Base-by-base conservation (phyloP, 2,329 filamentous ascomycete species). In the Apiospora koreana region DNA sequence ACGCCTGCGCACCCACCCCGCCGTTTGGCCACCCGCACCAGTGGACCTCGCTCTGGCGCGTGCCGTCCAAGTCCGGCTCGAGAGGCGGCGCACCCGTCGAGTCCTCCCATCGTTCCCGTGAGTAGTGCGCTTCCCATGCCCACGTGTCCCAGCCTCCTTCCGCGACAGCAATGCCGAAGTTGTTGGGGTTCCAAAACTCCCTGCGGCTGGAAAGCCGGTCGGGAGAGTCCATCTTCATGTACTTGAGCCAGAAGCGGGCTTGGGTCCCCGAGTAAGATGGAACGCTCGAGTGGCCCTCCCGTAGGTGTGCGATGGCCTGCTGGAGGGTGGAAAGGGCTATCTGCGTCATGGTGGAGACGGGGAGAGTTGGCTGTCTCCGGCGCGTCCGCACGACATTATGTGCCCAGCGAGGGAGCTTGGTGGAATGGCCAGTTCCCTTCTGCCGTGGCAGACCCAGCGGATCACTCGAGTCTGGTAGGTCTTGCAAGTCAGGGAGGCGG, bases 1-100 rank as follows among this genome's bases (percentile, higher is more conserved):
- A 23, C n/a, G 62, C 38, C 62, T 42, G 38, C 62, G 25, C n/a
- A 7, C 12, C 62, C 28, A 43, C 62, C 62, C 62, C 62, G 62
- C 62, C 62, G 62, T 65, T 38, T 3, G 62, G 62, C 62, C 62
- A 65, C 21, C 62, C 62, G 62, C 62, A 65, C 62, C 62, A 65
- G 18, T 25, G 5, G 12, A 65, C 25, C 38, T 65, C 62, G 62
- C 62, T 42, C 10, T 21, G 35, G 62, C 38, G 62, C n/a, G 38
- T 65, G 8, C 62, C 62, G 38, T 65, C 62, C 35, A 42, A n/a
- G 16, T 65, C 62, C 38, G 62, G 38, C 35, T 43, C 62, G 16
- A 65, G 38, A 7, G 9, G 21, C 21, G 62, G 38, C n/a, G 62
- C 35, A 10, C 4, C 35, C 9, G 7, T 16, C 10, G 38, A 65